These are phyloP conservation scores for Emergomyces pasteurianus DNA, from an alignment of 2,329 filamentous ascomycete genomes.

Conservation along the genomic window DNA sequence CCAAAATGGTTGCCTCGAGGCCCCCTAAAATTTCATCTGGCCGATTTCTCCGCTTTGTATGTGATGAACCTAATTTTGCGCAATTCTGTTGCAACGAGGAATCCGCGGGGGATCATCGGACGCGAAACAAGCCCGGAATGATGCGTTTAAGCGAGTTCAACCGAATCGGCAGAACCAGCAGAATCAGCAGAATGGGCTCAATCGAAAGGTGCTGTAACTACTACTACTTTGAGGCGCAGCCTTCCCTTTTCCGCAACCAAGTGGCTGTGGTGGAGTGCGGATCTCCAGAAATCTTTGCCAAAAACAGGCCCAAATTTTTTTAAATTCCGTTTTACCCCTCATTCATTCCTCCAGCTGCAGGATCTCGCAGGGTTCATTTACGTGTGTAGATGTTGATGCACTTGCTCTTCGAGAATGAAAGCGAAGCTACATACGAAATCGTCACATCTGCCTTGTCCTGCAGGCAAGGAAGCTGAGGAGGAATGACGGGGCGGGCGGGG, in stretches of 20 bases:
- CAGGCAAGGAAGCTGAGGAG: neutral
- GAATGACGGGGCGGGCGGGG: neutral
- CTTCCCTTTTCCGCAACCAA: neutral
- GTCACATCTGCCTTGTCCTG: neutral
- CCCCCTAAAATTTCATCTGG: too few species aligned
- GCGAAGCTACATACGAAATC: neutral
- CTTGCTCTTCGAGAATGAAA: neutral
- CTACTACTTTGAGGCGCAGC: neutral
- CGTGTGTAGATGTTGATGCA: neutral
- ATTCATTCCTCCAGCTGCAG: neutral
- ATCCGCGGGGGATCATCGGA: neutral
- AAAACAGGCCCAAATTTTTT: neutral
- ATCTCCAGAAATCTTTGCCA: neutral
- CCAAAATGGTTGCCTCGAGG: neutral
- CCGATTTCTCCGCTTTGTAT: too few species aligned
- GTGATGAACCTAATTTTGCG: too few species aligned
- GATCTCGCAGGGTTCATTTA: too few species aligned
- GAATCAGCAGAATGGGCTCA: too few species aligned
- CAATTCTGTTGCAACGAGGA: too few species aligned
- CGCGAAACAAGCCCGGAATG: neutral
- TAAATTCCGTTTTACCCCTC: neutral
- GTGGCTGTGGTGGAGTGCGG: neutral
- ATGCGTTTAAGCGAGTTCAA: neutral
- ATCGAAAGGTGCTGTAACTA: too few species aligned
- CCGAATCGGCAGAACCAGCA: neutral